Conservation (phyloP, 2,329 filamentous ascomycete genomes). For the Phialocephala subalpina region DNA sequence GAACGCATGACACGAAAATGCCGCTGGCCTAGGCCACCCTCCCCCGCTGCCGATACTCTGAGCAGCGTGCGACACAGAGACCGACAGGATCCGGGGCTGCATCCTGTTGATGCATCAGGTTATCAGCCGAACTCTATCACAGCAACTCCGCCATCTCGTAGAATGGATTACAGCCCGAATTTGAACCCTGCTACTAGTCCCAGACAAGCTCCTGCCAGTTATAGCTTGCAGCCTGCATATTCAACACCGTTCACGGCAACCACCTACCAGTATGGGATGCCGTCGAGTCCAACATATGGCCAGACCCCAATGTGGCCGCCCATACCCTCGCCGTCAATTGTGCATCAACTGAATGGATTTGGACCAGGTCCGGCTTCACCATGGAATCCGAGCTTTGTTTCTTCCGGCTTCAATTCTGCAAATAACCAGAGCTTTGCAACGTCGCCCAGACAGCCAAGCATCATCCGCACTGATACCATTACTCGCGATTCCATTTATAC, state of each 20-base stretch:
- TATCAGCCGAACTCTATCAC: background rate
- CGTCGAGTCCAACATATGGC: background rate
- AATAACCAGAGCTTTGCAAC: background rate
- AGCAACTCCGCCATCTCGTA: background rate
- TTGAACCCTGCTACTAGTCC: background rate
- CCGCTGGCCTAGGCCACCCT: background rate
- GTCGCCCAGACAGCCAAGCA: background rate
- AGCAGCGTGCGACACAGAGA: background rate
- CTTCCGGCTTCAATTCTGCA: background rate
- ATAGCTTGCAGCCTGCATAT: background rate
- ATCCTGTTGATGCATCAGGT: background rate
- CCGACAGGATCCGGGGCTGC: background rate
- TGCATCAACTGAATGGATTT: background rate
- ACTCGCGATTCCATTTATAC: background rate
- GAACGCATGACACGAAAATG: background rate
- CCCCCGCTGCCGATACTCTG: background rate
- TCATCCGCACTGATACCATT: conserved; percentile 1
- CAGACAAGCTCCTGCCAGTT: background rate
- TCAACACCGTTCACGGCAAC: too few relatives aligned
- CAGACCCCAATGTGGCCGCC: background rate
- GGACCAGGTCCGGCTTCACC: background rate
- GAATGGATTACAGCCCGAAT: background rate
- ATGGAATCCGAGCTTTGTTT: background rate
- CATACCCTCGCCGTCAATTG: background rate
- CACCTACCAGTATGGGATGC: background rate